Conservation (phyloP, 208 protist genomes). For the Spongospora subterranea region DNA sequence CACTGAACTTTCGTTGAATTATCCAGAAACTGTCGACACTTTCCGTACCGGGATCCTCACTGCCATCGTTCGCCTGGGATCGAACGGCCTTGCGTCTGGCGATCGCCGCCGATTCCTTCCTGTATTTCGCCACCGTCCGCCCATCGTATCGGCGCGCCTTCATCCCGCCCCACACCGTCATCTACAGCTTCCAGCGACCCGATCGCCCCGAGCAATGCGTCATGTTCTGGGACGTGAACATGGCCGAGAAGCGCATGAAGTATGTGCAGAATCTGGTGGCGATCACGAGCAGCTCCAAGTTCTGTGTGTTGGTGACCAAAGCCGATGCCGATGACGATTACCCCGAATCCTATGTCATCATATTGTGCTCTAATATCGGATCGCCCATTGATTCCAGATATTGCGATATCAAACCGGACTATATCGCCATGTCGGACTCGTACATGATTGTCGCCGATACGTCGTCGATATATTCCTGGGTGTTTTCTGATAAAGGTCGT, state of each 20-base stretch:
- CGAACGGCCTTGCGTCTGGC: constrained; percentile 88
- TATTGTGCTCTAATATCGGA: constrained; percentile 92
- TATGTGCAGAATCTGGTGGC: constrained; percentile 82
- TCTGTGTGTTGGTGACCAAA: constrained; percentile 83
- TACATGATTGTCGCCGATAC: constrained; percentile 86
- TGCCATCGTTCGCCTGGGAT: constrained; percentile 89
- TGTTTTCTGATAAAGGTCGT: constrained; percentile 60
- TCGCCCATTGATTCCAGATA: constrained; percentile 87
- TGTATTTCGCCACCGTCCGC: constrained; percentile 95
- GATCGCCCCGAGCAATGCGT: constrained; percentile 89
- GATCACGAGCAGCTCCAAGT: constrained; percentile 79
- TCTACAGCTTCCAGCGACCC: constrained; percentile 85
- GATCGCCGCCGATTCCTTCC: constrained; percentile 89
- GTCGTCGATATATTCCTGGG: constrained; percentile 87
- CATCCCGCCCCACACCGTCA: constrained; percentile 81
- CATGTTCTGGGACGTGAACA: constrained; percentile 91
- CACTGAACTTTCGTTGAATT: too few relatives aligned
- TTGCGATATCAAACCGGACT: constrained; percentile 85
- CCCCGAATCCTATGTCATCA: constrained; percentile 53
- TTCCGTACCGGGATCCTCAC: constrained; percentile 84
- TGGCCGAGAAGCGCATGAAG: constrained; percentile 85
- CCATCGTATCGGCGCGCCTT: constrained; percentile 92
- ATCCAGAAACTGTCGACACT: too few relatives aligned
- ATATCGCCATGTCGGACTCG: constrained; percentile 84
- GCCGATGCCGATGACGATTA: constrained; percentile 73